A percentile compares a stretch with the other conserved stretches of the same genome.
These are phyloP conservation scores for Tephrocybe sp. DNA, from an alignment of 768 basidiomycete genomes.

Conservation along the genomic window DNA sequence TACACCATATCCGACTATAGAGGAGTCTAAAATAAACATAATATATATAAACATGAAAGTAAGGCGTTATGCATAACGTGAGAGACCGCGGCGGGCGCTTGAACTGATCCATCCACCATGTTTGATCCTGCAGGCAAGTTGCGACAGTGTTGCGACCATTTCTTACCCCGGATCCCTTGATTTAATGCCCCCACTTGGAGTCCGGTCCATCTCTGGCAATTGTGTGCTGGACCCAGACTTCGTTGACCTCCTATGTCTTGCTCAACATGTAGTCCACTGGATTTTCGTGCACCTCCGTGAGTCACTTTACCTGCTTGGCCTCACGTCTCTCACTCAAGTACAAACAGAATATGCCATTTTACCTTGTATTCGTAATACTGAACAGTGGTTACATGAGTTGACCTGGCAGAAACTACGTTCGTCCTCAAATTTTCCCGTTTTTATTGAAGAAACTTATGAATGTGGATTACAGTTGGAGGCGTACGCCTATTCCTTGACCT, in stretches of 20 bases:
- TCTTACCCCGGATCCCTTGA: background rate
- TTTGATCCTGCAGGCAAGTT: slow-evolving; percentile 7
- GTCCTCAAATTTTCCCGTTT: background rate
- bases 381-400: slow-evolving; percentile 3
- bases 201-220: background rate
- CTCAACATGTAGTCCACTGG: slow-evolving; percentile 6
- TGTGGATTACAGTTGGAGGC: slow-evolving; percentile 1
- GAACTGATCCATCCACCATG: slow-evolving; percentile 3
- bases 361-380: background rate
- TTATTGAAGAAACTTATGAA: background rate
- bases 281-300: slow-evolving; percentile 5
- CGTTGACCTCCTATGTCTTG: slow-evolving; percentile 1
- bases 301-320: background rate
- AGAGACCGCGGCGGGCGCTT: background rate
- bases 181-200: background rate
- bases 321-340: background rate
- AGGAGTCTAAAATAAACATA: background rate
- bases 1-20: slow-evolving; percentile 47
- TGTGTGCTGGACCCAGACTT: background rate
- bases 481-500: slow-evolving; percentile 11
- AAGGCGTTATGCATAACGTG: background rate
- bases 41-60: background rate
- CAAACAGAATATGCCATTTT: slow-evolving; percentile 2
- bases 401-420: slow-evolving; percentile 5
- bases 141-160: slow-evolving; percentile 1